Evolutionary conservation across 2,329 filamentous ascomycete species (phyloP).

Genomic region (Calonectria pauciramosa): DNA sequence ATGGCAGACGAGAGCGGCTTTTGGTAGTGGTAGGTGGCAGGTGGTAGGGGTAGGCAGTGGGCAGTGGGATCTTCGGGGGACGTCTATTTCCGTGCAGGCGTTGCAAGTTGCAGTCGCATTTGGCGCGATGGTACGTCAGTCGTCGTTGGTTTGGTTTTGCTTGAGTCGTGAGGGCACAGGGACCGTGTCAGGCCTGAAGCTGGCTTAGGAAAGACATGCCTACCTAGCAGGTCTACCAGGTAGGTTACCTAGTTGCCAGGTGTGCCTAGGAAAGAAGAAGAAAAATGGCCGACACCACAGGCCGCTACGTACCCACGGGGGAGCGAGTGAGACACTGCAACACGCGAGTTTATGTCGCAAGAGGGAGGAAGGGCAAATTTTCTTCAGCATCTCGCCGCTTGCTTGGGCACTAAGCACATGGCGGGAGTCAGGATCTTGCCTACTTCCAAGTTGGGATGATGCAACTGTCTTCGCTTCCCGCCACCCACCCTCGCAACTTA

Average conservation of each 20-base stretch:
- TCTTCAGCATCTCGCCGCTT: neutral
- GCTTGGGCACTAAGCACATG: neutral
- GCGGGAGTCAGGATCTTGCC: conserved; percentile 18
- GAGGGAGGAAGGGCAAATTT: neutral
- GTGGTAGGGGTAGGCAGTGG: neutral
- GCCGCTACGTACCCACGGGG: neutral
- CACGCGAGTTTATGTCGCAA: neutral
- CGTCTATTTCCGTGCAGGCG: conserved; percentile 5
- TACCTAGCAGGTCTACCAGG: neutral
- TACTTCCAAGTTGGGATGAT: conserved; percentile 1
- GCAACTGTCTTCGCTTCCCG: conserved; percentile 1
- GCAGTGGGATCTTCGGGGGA: conserved; percentile 13
- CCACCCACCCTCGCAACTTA: neutral
- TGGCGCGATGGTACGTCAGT: conserved; percentile 21
- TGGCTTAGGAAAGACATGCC: neutral
- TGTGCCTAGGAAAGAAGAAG: neutral
- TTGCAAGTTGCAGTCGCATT: conserved; percentile 18
- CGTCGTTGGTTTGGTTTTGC: conserved; percentile 1
- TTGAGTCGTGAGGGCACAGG: conserved; percentile 20
- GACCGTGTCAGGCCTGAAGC: neutral
- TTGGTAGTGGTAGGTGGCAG: neutral
- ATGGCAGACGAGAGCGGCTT: conserved; percentile 9
- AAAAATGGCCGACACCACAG: neutral
- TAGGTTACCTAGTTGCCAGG: neutral
- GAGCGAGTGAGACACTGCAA: neutral